Evolutionary conservation across 331 rosid species (phyloP).

Genomic region (Pyrus hybrid): DNA sequence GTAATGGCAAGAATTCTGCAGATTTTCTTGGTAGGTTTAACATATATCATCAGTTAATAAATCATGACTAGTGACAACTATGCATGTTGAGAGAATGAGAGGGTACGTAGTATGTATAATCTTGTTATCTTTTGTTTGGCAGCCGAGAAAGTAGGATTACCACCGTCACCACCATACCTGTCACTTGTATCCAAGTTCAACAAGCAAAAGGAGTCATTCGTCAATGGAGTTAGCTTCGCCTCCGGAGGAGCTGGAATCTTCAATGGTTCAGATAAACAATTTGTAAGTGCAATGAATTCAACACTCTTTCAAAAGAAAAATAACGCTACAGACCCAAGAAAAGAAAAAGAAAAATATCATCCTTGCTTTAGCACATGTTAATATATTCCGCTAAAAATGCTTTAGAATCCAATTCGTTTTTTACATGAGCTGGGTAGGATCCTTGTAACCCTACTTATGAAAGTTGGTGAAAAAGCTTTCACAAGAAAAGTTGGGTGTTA

Average conservation of each 20-base stretch:
- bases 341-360: background rate
- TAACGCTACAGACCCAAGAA: background rate
- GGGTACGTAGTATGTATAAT: background rate
- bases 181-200: conserved; percentile 36
- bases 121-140: background rate
- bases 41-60: too few relatives aligned
- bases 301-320: background rate
- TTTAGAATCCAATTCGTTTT: background rate
- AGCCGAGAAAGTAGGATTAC: conserved; percentile 79
- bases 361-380: background rate
- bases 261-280: conserved; percentile 36
- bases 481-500: background rate
- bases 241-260: conserved; percentile 94
- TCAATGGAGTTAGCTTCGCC: conserved; percentile 77
- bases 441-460: background rate
- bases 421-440: background rate
- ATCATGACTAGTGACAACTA: too few relatives aligned
- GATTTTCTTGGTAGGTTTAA: too few relatives aligned
- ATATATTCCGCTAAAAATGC: background rate
- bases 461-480: background rate
- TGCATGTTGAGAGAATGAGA: too few relatives aligned
- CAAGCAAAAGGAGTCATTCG: conserved; percentile 21
- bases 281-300: conserved; percentile 31
- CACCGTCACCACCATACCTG: conserved; percentile 77
- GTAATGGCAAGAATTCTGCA: conserved; percentile 41